Conservation (phyloP, 1,284 basidiomycete genomes). For the Boletus smithii region DNA sequence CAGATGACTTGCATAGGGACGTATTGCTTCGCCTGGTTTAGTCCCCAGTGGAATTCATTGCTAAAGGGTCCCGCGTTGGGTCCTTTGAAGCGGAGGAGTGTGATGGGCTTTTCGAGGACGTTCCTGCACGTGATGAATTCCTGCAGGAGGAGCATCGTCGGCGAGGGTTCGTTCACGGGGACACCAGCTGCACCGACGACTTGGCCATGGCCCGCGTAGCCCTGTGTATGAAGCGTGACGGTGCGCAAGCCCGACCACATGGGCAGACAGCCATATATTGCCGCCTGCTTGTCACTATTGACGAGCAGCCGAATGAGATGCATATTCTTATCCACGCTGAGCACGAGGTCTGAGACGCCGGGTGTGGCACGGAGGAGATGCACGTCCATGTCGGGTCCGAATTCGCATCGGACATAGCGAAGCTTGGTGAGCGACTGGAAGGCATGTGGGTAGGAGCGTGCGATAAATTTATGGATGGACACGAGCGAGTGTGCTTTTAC, state of each 20-base stretch:
- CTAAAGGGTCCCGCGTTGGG: conserved; percentile 30
- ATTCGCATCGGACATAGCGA: conserved; percentile 32
- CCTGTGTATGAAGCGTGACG: conserved; percentile 33
- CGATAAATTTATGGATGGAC: conserved; percentile 31
- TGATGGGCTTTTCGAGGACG: conserved; percentile 22
- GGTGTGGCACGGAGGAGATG: conserved; percentile 34
- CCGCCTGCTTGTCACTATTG: conserved; percentile 35
- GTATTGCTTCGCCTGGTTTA: conserved; percentile 28
- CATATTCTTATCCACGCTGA: conserved; percentile 32
- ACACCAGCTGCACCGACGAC: conserved; percentile 19
- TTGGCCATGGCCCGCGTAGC: conserved; percentile 24
- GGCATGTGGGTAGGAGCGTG: conserved; percentile 25
- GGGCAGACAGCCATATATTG: conserved; percentile 26
- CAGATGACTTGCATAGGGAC: conserved; percentile 23
- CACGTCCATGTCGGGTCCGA: conserved; percentile 32
- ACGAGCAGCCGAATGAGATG: conserved; percentile 32
- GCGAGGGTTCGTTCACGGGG: conserved; percentile 32
- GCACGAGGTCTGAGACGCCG: conserved; percentile 26
- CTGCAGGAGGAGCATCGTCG: conserved; percentile 32
- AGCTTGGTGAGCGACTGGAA: conserved; percentile 29
- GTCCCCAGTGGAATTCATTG: conserved; percentile 32
- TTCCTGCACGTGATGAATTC: conserved; percentile 26
- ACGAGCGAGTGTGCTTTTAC: conserved; percentile 27
- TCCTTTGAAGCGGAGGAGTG: conserved; percentile 30
- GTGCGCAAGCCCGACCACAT: conserved; percentile 29